Base-by-base conservation (phyloP, 371 early-diverging fungal genomes). In the Mortierella sp. region DNA sequence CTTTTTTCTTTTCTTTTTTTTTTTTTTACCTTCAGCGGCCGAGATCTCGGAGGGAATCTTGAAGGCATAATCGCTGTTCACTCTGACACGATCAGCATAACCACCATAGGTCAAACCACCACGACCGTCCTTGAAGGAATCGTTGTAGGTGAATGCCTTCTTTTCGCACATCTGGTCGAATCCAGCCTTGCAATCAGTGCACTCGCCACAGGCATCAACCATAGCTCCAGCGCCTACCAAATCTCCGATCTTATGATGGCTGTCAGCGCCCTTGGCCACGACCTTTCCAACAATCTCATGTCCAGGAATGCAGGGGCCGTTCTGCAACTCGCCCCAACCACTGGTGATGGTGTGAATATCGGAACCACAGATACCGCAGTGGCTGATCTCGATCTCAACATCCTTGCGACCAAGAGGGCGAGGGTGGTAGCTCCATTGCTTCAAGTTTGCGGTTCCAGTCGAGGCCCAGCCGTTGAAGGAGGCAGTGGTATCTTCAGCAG, bases 211-310 rank as follows among this genome's bases (percentile, higher is more conserved):
- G 6, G 84, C 75, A 28, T 80, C 79, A 26, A 81, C 82, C 60
- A 89, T 86, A 34, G 87, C 89, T 41, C 91, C 88, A 5, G 89
- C 90, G 30, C 95, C 95, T 49, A 94, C 96, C 15, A 86, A 64
- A 54, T 92, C 91, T 42, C 93, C 95, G 26, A 94, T 83, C 50
- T 84, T 73, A 48, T 86, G 50, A 5, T 78, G 76, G 9, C 88
- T 90, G 48, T 73, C 67, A 0, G 66, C 73, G 42, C 92, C 93
- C 17, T 83, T 81, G 31, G 85, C 81, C 9, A 84, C 80, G 30
- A 93, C 81, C 24, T 82, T 72, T 65, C 93, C 93, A 37, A 93
- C 81, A 21, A 92, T 89, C 78, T 93, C 92, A 66, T 94, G 94
- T 26, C 95, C 94, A 19, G 89, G 82, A 19, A 93, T 85, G 71